These are phyloP conservation scores for Penicillium sp. DNA, from an alignment of 2,329 filamentous ascomycete genomes.

Conservation along the genomic window DNA sequence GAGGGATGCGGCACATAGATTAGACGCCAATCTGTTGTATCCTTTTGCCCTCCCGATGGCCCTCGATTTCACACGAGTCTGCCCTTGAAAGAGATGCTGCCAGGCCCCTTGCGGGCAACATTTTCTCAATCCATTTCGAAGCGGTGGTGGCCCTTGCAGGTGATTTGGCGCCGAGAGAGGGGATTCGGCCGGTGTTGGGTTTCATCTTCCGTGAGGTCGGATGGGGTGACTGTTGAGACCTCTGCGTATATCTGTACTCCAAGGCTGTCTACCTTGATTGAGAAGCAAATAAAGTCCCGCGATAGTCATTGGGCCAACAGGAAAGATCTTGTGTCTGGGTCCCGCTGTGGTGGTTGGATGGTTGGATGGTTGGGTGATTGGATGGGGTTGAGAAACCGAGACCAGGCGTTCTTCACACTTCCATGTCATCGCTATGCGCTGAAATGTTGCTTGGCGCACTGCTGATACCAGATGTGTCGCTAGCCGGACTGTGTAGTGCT, in stretches of 20 bases:
- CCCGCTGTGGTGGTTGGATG: not conserved
- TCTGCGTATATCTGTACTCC: not conserved
- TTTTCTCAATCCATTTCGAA: not conserved
- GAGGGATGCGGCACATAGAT: not conserved
- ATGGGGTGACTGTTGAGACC: not conserved
- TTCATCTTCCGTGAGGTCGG: not conserved
- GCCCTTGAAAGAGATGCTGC: not conserved
- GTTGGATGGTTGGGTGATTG: not conserved
- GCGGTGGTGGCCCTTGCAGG: not conserved
- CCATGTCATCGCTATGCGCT: conserved; percentile 34
- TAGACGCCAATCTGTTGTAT: not conserved
- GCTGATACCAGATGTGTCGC: conserved; percentile 38
- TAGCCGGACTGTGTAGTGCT: conserved; percentile 26
- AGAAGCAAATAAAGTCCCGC: not conserved
- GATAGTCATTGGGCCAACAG: not conserved
- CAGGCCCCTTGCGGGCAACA: not conserved
- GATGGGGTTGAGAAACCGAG: not conserved
- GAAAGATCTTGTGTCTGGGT: not conserved
- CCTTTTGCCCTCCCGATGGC: not conserved
- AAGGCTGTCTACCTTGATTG: not conserved
- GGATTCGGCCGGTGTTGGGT: not conserved
- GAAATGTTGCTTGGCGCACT: conserved; percentile 40
- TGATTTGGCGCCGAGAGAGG: not conserved
- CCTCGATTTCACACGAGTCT: not conserved
- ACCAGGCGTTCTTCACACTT: conserved; percentile 25